These are phyloP conservation scores for Crepidotus variabilis DNA, from an alignment of 768 basidiomycete genomes.

Conservation along the genomic window DNA sequence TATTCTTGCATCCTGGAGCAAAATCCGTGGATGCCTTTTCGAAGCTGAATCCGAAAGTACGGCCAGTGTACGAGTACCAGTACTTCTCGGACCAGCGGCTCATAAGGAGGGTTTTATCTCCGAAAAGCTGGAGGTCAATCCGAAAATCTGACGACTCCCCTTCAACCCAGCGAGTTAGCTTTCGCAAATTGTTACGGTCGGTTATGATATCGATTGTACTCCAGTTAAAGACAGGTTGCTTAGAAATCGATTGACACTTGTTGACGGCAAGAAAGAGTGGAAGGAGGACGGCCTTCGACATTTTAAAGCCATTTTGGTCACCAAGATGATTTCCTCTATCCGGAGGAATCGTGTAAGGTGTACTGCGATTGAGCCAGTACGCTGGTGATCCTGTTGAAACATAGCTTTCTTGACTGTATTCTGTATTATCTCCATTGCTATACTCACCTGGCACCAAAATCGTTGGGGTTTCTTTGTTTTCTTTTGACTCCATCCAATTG, in stretches of 20 bases:
- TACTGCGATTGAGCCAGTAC: conserved; percentile 44
- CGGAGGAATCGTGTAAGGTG: conserved; percentile 50
- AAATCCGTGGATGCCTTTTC: conserved; percentile 50
- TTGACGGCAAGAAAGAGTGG: conserved; percentile 63
- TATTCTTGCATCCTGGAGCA: conserved; percentile 44
- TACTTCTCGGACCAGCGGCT: conserved; percentile 50
- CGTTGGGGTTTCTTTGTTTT: conserved; percentile 33
- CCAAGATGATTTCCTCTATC: conserved; percentile 47
- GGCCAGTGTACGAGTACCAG: conserved; percentile 31
- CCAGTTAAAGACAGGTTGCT: conserved; percentile 35
- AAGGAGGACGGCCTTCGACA: conserved; percentile 33
- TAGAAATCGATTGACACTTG: conserved; percentile 28
- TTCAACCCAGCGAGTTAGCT: conserved; percentile 56
- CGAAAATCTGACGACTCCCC: conserved; percentile 48
- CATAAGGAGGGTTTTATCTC: conserved; percentile 55
- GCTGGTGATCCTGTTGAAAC: conserved; percentile 50
- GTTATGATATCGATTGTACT: conserved; percentile 46
- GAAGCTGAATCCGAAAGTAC: conserved; percentile 58
- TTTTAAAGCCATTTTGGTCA: conserved; percentile 58
- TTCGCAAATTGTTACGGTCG: conserved; percentile 64
- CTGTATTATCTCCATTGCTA: background rate
- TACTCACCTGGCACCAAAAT: conserved; percentile 47
- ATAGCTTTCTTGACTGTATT: background rate
- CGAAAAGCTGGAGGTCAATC: conserved; percentile 65
- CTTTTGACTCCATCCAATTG: conserved; percentile 39